Percentiles rank a stretch among this genome's conserved stretches.
phyloP scores from a whole-genome alignment of 2,329 filamentous ascomycete genomes.

The Epichloe gansuensis region DNA sequence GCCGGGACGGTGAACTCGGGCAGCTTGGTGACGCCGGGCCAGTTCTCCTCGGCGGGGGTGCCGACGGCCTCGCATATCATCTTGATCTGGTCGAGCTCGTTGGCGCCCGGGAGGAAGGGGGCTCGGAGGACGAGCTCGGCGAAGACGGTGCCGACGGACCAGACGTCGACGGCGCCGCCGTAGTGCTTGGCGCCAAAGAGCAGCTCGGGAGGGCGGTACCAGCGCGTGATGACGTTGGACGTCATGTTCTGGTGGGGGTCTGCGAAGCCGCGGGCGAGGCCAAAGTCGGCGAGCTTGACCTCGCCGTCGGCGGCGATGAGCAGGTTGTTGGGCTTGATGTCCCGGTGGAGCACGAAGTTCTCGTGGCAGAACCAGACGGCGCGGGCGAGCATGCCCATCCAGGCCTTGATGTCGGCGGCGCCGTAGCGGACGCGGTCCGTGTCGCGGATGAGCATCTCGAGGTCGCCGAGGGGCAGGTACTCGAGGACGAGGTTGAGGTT shows the following conservation, averaged over 20 bases:
- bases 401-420: conserved; percentile 85
- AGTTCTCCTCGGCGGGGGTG: conserved; percentile 85
- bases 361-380: conserved; percentile 96
- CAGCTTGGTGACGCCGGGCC: conserved; percentile 78
- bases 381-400: conserved; percentile 94
- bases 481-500: conserved; percentile 95
- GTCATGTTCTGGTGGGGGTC: conserved; percentile 88
- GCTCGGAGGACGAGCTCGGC: conserved; percentile 76
- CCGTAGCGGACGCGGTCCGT: conserved; percentile 66
- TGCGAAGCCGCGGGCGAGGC: conserved; percentile 77
- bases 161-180: conserved; percentile 81
- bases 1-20: conserved; percentile 66
- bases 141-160: conserved; percentile 87
- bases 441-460: conserved; percentile 90
- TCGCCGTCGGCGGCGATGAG: conserved; percentile 86
- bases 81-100: conserved; percentile 74
- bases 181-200: conserved; percentile 86
- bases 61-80: conserved; percentile 78
- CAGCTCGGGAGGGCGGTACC: conserved; percentile 91
- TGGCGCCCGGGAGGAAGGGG: conserved; percentile 72
- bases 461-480: conserved; percentile 82
- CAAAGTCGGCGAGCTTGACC: conserved; percentile 95
- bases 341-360: conserved; percentile 84
- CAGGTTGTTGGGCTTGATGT: conserved; percentile 98
- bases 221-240: conserved; percentile 85